A percentile compares a stretch with the other conserved stretches of the same genome.
Evolutionary conservation across 2,329 filamentous ascomycete genomes (phyloP).

Genomic region (Fusarium luffae): DNA sequence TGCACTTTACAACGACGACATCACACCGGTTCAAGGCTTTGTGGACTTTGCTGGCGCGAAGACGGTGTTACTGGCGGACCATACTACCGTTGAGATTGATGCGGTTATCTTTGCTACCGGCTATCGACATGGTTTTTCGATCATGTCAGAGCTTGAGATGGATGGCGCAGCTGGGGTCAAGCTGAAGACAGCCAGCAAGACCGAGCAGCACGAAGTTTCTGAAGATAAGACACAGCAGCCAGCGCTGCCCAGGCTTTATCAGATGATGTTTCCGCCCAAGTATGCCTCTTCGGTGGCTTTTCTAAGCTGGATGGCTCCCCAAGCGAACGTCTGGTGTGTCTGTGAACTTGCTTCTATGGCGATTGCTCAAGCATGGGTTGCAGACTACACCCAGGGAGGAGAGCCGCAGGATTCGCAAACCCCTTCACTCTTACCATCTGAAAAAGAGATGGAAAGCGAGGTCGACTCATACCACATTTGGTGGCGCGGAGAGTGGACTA

Average conservation of each 20-base stretch:
- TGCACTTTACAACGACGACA: not conserved
- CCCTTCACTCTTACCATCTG: not conserved
- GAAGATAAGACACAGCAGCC: not conserved
- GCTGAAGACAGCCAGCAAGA: not conserved
- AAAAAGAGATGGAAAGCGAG: not conserved
- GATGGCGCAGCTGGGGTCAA: not conserved
- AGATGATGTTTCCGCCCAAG: not conserved
- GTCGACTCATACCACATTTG: not conserved
- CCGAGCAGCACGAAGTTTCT: fast-evolving
- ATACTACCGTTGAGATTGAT: not conserved
- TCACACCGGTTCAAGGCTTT: not conserved
- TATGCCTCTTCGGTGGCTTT: not conserved
- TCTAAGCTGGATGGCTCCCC: not conserved
- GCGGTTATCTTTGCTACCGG: not conserved
- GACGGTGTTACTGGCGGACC: not conserved
- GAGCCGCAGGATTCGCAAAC: not conserved
- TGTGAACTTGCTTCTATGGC: not conserved
- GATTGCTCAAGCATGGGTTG: not conserved
- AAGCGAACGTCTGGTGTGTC: not conserved
- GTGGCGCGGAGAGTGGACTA: not conserved
- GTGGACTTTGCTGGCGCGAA: not conserved
- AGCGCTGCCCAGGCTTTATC: not conserved
- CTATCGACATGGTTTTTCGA: not conserved
- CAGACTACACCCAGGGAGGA: not conserved
- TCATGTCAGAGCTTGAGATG: not conserved